Evolutionary conservation across 805 yeast species (phyloP).

Genomic region (Candida arabinofermentans): DNA sequence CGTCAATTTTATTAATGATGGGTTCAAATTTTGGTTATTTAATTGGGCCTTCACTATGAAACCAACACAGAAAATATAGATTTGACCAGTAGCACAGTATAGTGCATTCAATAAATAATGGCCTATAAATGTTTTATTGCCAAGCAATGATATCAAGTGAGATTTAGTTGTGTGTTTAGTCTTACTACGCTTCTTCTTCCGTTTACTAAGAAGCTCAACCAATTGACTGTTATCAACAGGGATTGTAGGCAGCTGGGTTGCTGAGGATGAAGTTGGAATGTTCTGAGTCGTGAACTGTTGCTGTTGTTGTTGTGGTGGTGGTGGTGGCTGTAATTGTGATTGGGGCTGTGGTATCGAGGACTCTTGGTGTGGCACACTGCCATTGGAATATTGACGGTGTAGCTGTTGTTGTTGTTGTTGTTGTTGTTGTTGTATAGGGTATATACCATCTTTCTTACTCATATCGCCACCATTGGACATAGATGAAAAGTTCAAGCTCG

Average conservation of each 20-base stretch:
- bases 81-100: constrained; percentile 63
- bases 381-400: not conserved
- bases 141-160: constrained; percentile 25
- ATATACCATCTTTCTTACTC: not conserved
- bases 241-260: not conserved
- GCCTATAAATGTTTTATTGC: constrained; percentile 38
- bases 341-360: not conserved
- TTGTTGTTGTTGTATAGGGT: not conserved
- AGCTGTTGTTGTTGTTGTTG: not conserved
- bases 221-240: constrained; percentile 2
- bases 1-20: constrained; percentile 6
- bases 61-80: constrained; percentile 71
- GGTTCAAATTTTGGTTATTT: constrained; percentile 20
- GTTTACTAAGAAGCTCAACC: constrained; percentile 5
- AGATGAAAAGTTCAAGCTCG: constrained; percentile 9
- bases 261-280: not conserved
- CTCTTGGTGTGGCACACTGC: not conserved
- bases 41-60: constrained; percentile 55
- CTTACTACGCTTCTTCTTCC: constrained; percentile 6
- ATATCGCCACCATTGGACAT: not conserved
- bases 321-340: not conserved
- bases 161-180: constrained; percentile 13
- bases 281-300: not conserved
- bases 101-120: constrained; percentile 55
- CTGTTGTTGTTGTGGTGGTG: not conserved